Base-by-base conservation (phyloP, 208 protist species). In the Acanthamoeba castellanii region DNA sequence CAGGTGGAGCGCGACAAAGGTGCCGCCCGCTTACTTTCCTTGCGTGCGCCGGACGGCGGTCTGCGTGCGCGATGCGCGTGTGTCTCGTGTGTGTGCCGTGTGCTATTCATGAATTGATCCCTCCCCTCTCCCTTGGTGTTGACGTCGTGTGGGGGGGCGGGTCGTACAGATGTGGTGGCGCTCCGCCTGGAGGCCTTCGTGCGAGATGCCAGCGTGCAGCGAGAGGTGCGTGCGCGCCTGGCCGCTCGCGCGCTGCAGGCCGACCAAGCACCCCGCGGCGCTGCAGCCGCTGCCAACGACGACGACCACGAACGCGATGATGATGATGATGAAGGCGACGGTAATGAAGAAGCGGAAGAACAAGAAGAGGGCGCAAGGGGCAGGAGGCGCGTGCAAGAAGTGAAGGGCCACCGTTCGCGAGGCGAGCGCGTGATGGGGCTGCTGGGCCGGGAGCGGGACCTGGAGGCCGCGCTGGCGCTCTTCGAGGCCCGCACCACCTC, bases 171-270 rank as follows among this genome's bases (percentile, higher is more conserved):
- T 82, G 72, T 82, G 37, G 42, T 82, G 20, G 72, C 72, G 22
- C 42, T 82, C 37, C 13, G 42, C n/a, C 37, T 82, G n/a, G 72
- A 82, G 32, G 72, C 72, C 9, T 82, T 82, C 22, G 42, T 82
- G 37, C 8, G 42, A 0, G 42, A 82, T 50, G 22, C 22, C 32
- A 25, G 72, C 16, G 37, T 82, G 42, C 8, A 37, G 22, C n/a
- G 42, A 50, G 32, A 82, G n/a, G 32, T 30, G 25, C 72, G 72
- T n/a, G 30, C 72, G 37, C 30, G 72, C 37, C 72, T 82, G 8
- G 11, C 42, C 30, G 25, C 72, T 13, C 72, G 72, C 13, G 42
- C 72, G 42, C 42, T 82, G 37, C 16, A 11, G 0, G 72, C 42
- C 32, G 72, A 82, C 9, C 27, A 27, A 7, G 64, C 11, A 70